Conservation (phyloP, 202 grass and related monocot species). For the Carex arenaria region DNA sequence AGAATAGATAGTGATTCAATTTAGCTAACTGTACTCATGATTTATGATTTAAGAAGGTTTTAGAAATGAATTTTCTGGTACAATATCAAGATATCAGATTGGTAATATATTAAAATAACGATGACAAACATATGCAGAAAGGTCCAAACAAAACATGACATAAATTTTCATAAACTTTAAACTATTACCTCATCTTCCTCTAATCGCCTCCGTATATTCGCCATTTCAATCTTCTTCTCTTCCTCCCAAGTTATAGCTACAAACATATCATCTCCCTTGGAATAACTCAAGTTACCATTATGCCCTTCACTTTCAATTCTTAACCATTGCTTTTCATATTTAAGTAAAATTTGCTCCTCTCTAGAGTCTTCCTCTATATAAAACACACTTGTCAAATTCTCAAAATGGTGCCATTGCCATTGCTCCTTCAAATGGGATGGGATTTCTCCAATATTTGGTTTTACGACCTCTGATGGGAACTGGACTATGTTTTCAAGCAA, state of each 20-base stretch:
- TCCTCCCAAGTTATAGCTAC: constrained; percentile 82
- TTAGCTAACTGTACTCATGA: neutral
- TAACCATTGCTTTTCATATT: constrained; percentile 61
- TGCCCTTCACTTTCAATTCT: constrained; percentile 29
- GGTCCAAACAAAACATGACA: neutral
- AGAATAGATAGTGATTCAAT: neutral
- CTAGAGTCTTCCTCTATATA: constrained; percentile 37
- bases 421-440: constrained; percentile 65
- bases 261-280: constrained; percentile 58
- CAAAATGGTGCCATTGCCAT: constrained; percentile 88
- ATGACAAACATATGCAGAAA: neutral
- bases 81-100: neutral
- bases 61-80: neutral
- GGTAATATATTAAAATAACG: neutral
- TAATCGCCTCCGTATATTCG: constrained; percentile 49
- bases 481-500: constrained; percentile 78
- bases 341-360: constrained; percentile 62
- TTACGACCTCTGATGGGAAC: constrained; percentile 57
- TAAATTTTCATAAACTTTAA: neutral
- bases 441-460: constrained; percentile 60
- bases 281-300: constrained; percentile 27
- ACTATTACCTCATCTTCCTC: constrained; percentile 83
- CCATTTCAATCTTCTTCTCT: constrained; percentile 61
- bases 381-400: constrained; percentile 41
- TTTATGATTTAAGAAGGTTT: neutral